A percentile compares a stretch with the other conserved stretches of the same genome.
phyloP scores from a whole-genome alignment of 805 yeast genomes.

The Suhomyces xylopsoci region DNA sequence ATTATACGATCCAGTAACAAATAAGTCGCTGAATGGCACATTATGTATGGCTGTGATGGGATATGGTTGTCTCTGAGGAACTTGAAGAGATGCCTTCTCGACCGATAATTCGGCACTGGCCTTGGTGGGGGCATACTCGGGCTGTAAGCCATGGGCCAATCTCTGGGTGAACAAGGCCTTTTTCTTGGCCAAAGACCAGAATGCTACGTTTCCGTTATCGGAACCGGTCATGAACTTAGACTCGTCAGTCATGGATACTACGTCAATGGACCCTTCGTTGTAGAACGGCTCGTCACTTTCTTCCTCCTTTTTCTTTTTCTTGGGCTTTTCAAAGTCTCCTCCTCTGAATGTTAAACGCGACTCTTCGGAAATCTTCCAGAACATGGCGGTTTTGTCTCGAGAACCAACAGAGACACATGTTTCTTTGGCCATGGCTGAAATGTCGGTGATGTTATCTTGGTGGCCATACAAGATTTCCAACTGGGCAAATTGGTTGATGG shows the following conservation, averaged over 20 bases:
- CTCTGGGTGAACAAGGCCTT: conserved; percentile 73
- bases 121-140: conserved; percentile 37
- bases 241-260: conserved; percentile 88
- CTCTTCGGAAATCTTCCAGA: conserved; percentile 97
- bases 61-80: conserved; percentile 76
- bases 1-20: conserved; percentile 85
- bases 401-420: conserved; percentile 95
- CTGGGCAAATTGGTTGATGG: conserved; percentile 82
- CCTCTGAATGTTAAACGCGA: conserved; percentile 91
- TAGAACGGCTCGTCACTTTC: conserved; percentile 33
- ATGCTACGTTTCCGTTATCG: conserved; percentile 85
- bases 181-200: conserved; percentile 90
- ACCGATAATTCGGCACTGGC: conserved; percentile 55
- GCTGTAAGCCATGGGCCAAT: conserved; percentile 72
- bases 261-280: conserved; percentile 86
- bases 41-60: conserved; percentile 83
- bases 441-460: conserved; percentile 83
- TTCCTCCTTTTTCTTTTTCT: conserved; percentile 29
- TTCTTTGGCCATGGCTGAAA: conserved; percentile 78
- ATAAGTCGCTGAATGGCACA: conserved; percentile 79
- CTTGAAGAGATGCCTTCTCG: conserved; percentile 44
- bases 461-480: conserved; percentile 92
- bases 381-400: conserved; percentile 90
- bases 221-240: conserved; percentile 92
- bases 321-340: conserved; percentile 60